Evolutionary conservation across 495 filamentous ascomycete genomes (phyloP), one percentile per base, ranked within the genome.

Genomic region (Neurospora pannonica): DNA sequence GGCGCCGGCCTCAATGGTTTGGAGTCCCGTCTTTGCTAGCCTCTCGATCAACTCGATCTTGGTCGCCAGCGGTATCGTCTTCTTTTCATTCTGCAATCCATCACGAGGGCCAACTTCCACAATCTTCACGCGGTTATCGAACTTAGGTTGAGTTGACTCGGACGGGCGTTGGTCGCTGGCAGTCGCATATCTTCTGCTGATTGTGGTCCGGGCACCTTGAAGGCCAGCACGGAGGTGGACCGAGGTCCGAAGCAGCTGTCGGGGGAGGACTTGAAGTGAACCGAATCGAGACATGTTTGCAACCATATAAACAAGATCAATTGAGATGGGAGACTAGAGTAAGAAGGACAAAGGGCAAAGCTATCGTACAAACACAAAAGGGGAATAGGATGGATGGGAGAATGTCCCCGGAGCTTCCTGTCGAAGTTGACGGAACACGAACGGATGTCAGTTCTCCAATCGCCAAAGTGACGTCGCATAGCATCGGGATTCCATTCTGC

Each of bases 1-100:
- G 4, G 94, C 94, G 3, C 96, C 96, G 31, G 96, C 96, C 82
- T 99, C 96, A 75, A 99, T 97, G 62, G 91, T 92, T 5, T 87
- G 88, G 28, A 99, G 84, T 1, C 96, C 96, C 0, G 95, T 96
- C 77, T 88, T 89, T n/a, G 94, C 92, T 54, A 99, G 84, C 73
- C 89, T 86, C 76, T 90, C 85, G 70, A 98, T 92, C 72, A 98
- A 82, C 75, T 97, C 89, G 42, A 98, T 87, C 83, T 98, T 99
- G 4, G 92, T 97, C 46, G 88, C 88, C 72, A 95, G 84, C 24
- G 93, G 84, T 74, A 99, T 93, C 3, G 88, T 86, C 76, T 87
- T 91, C 84, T 96, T 96, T 85, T 98, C 97, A 79, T 98, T 98
- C 84, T 99, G 96, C 71, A 99, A 84, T 54, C 96, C 96, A 86